phyloP scores from a whole-genome alignment of 1,139 yeast species.

The Arxiozyma slooffiae region DNA sequence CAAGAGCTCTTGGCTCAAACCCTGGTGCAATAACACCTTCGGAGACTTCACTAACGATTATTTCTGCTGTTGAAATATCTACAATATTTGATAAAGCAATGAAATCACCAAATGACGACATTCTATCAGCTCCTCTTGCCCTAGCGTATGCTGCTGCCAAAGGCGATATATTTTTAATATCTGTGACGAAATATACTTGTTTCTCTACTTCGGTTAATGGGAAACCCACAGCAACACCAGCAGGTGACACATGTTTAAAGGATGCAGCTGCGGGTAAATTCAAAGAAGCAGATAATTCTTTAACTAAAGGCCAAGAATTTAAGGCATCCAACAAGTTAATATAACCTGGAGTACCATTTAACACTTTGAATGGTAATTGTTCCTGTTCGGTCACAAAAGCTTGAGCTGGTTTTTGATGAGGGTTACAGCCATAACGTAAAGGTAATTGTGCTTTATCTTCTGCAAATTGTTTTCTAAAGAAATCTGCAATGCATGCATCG shows the following conservation, averaged over 20 bases:
- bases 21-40: constrained; percentile 99
- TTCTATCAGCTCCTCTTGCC: constrained; percentile 99
- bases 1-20: constrained; percentile 84
- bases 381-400: constrained; percentile 76
- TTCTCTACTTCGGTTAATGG: constrained; percentile 87
- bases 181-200: constrained; percentile 89
- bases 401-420: constrained; percentile 98
- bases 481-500: constrained; percentile 90
- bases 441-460: constrained; percentile 86
- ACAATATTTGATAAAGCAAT: constrained; percentile 94
- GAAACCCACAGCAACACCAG: constrained; percentile 95
- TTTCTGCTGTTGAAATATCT: constrained; percentile 91
- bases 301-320: constrained; percentile 97
- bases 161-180: constrained; percentile 89
- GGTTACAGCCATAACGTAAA: constrained; percentile 95
- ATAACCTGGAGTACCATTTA: constrained; percentile 94
- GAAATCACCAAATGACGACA: constrained; percentile 98
- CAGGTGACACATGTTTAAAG: constrained; percentile 97
- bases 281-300: constrained; percentile 88
- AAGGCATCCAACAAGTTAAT: constrained; percentile 91
- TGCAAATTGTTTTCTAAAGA: constrained; percentile 92
- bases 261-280: constrained; percentile 98
- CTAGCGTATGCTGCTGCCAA: constrained; percentile 97
- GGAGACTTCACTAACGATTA: constrained; percentile 92
- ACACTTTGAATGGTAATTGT: constrained; percentile 85